Conservation (phyloP, 768 basidiomycete genomes). For the Mycena crocata region DNA sequence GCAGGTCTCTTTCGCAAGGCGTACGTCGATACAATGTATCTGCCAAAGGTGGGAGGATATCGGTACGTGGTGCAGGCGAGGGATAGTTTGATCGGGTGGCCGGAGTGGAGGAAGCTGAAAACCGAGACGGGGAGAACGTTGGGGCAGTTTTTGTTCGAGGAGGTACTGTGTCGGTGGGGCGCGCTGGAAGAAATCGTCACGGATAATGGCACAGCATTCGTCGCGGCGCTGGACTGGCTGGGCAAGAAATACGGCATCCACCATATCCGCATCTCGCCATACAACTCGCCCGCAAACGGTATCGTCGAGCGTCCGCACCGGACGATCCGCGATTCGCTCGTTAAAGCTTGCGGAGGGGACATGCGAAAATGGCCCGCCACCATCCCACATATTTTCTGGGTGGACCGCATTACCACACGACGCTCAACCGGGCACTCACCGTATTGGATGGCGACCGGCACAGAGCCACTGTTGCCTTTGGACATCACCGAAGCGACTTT, state of each 20-base stretch:
- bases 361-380: background rate
- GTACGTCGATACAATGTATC: background rate
- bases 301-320: background rate
- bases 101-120: no score
- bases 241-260: constrained; percentile 2
- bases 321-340: background rate
- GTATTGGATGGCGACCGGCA: background rate
- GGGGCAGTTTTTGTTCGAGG: no score
- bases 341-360: background rate
- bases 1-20: background rate
- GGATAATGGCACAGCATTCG: constrained; percentile 28
- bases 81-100: background rate
- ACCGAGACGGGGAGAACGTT: no score
- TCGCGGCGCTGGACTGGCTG: constrained; percentile 23
- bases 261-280: background rate
- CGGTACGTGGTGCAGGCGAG: background rate
- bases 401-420: background rate
- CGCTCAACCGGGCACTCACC: background rate
- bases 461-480: background rate
- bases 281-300: background rate
- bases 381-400: background rate
- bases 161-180: constrained; percentile 34
- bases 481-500: background rate
- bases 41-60: background rate
- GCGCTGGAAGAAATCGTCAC: constrained; percentile 30